Evolutionary conservation across 2,329 filamentous ascomycete species (phyloP).

Genomic region (Fusarium euwallaceae): DNA sequence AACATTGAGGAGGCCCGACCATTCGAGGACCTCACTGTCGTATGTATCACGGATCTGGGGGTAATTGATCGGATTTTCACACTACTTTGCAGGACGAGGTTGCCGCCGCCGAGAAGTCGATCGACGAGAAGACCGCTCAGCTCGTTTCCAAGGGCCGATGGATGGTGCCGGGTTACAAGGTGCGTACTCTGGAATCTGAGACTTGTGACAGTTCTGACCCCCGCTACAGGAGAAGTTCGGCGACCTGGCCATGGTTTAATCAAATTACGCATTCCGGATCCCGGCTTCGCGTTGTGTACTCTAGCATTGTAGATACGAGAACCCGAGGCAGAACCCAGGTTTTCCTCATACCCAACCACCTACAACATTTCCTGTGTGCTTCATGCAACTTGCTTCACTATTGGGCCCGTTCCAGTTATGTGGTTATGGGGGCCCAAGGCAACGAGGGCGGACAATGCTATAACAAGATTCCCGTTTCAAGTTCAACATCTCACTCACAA

Average conservation of each 20-base stretch:
- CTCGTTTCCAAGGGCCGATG: slow-evolving; percentile 98
- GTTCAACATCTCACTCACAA: not conserved
- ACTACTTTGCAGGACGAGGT: slow-evolving; percentile 82
- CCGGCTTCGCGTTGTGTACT: slow-evolving; percentile 70
- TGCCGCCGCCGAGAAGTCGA: slow-evolving; percentile 91
- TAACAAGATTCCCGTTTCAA: not conserved
- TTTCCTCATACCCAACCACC: slow-evolving; percentile 51
- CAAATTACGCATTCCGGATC: slow-evolving; percentile 53
- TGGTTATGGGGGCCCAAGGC: not conserved
- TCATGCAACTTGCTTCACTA: slow-evolving; percentile 15
- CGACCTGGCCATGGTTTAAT: slow-evolving; percentile 94
- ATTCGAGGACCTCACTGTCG: slow-evolving; percentile 97
- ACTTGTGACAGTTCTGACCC: slow-evolving; percentile 58
- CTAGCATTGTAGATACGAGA: slow-evolving; percentile 78
- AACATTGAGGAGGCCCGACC: slow-evolving; percentile 97
- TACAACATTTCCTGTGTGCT: slow-evolving; percentile 44
- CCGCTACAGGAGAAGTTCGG: slow-evolving; percentile 92
- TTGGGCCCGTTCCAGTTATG: slow-evolving; percentile 1
- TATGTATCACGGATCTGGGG: slow-evolving; percentile 66
- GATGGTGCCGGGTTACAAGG: slow-evolving; percentile 99
- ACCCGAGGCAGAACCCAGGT: slow-evolving; percentile 51
- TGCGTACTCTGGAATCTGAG: slow-evolving; percentile 58
- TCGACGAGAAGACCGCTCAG: slow-evolving; percentile 95
- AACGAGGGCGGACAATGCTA: not conserved
- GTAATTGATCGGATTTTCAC: slow-evolving; percentile 43